These are phyloP conservation scores for Magnolia kwangsiensis DNA, from an alignment of 164 flowering plant genomes.

Conservation along the genomic window DNA sequence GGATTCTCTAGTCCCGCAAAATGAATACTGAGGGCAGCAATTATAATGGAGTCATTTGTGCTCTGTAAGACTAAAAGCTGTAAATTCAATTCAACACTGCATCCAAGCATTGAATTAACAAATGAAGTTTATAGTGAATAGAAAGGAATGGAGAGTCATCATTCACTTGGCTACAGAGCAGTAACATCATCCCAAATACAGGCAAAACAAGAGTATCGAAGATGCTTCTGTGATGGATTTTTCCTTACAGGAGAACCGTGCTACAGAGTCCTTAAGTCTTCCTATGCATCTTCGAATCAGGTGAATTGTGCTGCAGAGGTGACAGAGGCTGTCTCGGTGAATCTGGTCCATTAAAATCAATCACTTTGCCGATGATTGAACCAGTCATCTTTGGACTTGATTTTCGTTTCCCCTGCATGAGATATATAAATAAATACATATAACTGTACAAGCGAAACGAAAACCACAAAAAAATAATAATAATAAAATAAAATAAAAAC, in stretches of 20 bases:
- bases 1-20: no score
- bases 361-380: constrained; percentile 38
- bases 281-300: constrained; percentile 47
- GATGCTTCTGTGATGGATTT: no score
- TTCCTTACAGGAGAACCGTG: background rate
- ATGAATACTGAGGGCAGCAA: no score
- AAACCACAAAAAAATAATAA: no score
- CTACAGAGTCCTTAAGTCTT: constrained; percentile 9
- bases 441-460: background rate
- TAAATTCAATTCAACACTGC: no score
- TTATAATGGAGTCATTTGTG: no score
- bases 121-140: background rate
- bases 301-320: constrained; percentile 60
- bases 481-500: no score
- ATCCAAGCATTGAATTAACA: background rate
- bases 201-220: background rate
- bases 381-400: constrained; percentile 48
- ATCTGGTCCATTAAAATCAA: constrained; percentile 47
- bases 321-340: constrained; percentile 61
- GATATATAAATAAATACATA: background rate
- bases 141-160: background rate
- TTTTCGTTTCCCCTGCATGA: constrained; percentile 61
- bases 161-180: background rate
- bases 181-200: background rate
- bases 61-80: no score